phyloP scores from a whole-genome alignment of 2,329 filamentous ascomycete genomes.

The Fusarium musae region DNA sequence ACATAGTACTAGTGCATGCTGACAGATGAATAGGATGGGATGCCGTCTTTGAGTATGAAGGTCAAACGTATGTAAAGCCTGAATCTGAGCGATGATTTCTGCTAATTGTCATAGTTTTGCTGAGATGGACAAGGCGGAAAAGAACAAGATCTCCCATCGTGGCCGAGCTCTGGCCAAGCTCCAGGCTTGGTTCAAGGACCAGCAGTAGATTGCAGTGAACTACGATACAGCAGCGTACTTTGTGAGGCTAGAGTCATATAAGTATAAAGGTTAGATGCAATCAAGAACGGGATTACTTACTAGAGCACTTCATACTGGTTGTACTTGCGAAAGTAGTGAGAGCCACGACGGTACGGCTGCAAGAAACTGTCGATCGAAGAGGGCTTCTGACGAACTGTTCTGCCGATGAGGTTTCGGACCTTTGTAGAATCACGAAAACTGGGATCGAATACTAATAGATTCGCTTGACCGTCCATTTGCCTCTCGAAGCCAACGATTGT shows the following conservation, averaged over 20 bases:
- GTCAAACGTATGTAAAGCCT: conserved; percentile 72
- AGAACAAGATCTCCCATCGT: conserved; percentile 95
- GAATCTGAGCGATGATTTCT: not conserved
- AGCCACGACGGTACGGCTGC: conserved; percentile 78
- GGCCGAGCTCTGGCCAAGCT: conserved; percentile 88
- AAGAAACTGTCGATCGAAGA: conserved; percentile 60
- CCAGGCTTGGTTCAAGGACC: conserved; percentile 77
- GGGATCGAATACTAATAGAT: conserved; percentile 89
- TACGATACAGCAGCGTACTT: conserved; percentile 21
- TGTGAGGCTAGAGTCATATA: conserved; percentile 27
- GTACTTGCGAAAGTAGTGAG: conserved; percentile 74
- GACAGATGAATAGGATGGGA: conserved; percentile 79
- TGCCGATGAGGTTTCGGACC: conserved; percentile 69
- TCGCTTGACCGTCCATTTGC: conserved; percentile 69
- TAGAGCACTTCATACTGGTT: conserved; percentile 82
- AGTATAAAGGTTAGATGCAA: not conserved
- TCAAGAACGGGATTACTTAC: conserved; percentile 57
- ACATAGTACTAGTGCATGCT: not conserved
- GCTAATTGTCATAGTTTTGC: conserved; percentile 69
- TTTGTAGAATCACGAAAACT: conserved; percentile 76
- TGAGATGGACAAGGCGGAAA: conserved; percentile 89
- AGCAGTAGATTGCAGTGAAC: conserved; percentile 22
- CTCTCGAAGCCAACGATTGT: conserved; percentile 89
- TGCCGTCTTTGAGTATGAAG: conserved; percentile 92
- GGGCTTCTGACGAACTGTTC: conserved; percentile 55